Conservation (phyloP, 1,284 basidiomycete species). For the Sutorius eximius region DNA sequence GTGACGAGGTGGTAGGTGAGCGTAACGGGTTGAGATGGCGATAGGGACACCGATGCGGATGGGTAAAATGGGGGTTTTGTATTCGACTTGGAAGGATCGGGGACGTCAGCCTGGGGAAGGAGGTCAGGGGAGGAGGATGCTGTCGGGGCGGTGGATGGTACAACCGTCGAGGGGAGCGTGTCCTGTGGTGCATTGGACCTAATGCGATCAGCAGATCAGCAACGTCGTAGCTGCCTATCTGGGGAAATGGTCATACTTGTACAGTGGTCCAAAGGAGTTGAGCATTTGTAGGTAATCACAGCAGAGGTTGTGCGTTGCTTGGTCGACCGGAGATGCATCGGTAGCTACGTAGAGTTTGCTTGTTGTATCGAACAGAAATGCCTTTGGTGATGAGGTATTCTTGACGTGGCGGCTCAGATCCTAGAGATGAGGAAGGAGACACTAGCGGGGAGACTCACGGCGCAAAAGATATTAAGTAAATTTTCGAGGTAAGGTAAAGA, state of each 20-base stretch:
- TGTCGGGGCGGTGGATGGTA: constrained; percentile 2
- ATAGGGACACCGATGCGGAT: constrained; percentile 52
- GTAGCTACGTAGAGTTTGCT: constrained; percentile 90
- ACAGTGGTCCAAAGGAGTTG: constrained; percentile 81
- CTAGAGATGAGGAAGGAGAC: not conserved
- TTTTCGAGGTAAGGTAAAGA: constrained; percentile 75
- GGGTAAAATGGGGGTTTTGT: constrained; percentile 29
- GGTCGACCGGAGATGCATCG: constrained; percentile 90
- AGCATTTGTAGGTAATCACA: constrained; percentile 91
- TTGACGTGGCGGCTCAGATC: constrained; percentile 32
- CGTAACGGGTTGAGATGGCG: constrained; percentile 66
- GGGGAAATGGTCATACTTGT: constrained; percentile 53
- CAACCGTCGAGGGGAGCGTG: not conserved
- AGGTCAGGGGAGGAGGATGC: not conserved
- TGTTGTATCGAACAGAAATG: constrained; percentile 87
- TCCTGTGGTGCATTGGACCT: constrained; percentile 40
- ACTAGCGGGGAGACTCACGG: constrained; percentile 46
- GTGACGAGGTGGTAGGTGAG: constrained; percentile 88
- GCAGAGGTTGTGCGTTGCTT: constrained; percentile 83
- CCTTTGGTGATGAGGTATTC: constrained; percentile 90
- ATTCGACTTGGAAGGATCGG: constrained; percentile 1
- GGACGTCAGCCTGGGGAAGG: not conserved
- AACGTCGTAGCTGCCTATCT: not conserved
- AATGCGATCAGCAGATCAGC: constrained; percentile 14
- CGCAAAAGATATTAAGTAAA: constrained; percentile 78